Percentiles rank a stretch among this genome's conserved stretches.
Conservation (phyloP, 306 rosid genomes). For the Vigna trinervia region DNA sequence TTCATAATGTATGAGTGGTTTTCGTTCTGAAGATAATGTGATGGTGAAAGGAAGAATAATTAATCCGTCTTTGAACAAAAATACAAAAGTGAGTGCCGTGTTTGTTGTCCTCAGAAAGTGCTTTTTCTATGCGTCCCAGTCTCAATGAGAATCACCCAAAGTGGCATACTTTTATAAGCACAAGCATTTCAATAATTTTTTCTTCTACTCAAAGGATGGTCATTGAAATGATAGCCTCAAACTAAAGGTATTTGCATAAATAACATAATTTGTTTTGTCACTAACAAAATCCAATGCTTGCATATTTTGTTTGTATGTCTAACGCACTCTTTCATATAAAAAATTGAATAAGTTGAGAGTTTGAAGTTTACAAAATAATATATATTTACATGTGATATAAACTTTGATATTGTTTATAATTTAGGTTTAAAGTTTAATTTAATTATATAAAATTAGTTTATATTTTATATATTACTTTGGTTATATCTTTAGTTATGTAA, state of each 20-base stretch:
- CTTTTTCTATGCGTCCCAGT: neutral
- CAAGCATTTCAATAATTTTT: neutral
- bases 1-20: slow-evolving; percentile 1
- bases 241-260: neutral
- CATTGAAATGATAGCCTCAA: neutral
- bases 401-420: too few relatives aligned
- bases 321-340: too few relatives aligned
- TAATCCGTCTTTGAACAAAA: neutral
- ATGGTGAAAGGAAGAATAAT: slow-evolving; percentile 25
- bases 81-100: neutral
- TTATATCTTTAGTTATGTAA: too few relatives aligned
- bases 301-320: too few relatives aligned
- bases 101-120: slow-evolving; percentile 38
- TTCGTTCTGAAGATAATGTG: neutral
- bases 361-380: too few relatives aligned
- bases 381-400: too few relatives aligned
- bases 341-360: too few relatives aligned
- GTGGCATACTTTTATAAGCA: slow-evolving; percentile 27
- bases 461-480: too few relatives aligned
- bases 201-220: neutral
- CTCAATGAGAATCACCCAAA: slow-evolving; percentile 33
- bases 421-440: too few relatives aligned
- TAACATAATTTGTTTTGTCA: too few relatives aligned
- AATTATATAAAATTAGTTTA: too few relatives aligned
- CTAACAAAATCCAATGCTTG: too few relatives aligned